These are phyloP conservation scores for Amphibolis antarctica DNA, from an alignment of 106 monocot species.

Conservation along the genomic window DNA sequence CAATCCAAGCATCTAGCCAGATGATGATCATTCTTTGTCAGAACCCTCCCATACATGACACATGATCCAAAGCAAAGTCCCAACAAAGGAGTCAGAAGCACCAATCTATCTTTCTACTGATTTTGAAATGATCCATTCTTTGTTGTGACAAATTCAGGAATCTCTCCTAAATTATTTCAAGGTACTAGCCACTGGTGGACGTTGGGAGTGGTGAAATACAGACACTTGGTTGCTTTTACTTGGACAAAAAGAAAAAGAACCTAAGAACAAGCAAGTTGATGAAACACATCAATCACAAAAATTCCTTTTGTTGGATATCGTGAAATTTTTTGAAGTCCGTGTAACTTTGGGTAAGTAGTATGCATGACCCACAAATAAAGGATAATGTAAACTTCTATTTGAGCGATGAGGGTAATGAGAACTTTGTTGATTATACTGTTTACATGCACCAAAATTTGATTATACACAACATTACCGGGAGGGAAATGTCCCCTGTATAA, in stretches of 20 bases:
- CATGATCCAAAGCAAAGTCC: slow-evolving; percentile 9
- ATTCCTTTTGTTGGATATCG: background rate
- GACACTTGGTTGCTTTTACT: background rate
- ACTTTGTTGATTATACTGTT: background rate
- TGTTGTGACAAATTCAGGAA: background rate
- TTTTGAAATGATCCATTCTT: no score
- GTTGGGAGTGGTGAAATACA: background rate
- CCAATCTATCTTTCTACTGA: background rate
- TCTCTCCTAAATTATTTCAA: background rate
- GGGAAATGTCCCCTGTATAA: background rate
- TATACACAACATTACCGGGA: background rate
- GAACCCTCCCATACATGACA: background rate
- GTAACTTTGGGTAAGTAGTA: background rate
- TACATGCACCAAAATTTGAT: background rate
- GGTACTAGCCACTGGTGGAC: background rate
- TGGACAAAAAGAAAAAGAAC: background rate
- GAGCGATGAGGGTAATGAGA: background rate
- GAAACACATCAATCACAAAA: slow-evolving; percentile 4
- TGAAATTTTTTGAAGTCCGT: background rate
- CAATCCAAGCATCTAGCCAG: background rate
- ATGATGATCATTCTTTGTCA: slow-evolving; percentile 2
- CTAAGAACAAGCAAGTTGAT: background rate
- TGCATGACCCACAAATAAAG: background rate
- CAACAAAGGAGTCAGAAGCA: background rate
- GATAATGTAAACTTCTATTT: no score